Base-by-base conservation (phyloP, 257 asterid species). In the Forsythia suspensa region DNA sequence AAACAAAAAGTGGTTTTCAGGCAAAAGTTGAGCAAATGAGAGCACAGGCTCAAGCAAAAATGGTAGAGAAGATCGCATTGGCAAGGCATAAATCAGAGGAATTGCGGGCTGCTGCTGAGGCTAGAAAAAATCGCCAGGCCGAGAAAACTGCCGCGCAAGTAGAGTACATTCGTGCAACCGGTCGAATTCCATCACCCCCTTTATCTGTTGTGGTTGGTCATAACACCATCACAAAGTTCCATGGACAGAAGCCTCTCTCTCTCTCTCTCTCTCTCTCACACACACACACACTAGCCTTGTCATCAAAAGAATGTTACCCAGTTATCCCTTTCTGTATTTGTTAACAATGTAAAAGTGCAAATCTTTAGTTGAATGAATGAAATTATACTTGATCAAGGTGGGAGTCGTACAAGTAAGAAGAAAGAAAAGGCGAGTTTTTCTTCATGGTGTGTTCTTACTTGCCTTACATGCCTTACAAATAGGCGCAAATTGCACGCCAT, bases 1-100 rank as follows among this genome's bases (percentile, higher is more conserved):
- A 43, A 67, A 43, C 20, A 18, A 15, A 29, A 76, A 29, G 3
- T 21, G 71, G 29, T 9, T 34, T 83, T 65, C 84, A 87, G 91
- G 87, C 86, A 34, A 89, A 84, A 82, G 89, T 92, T 52, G 99
- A 96, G 80, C 93, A 94, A 88, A 85, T 92, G 92, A 89, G 86
- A 85, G 95, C 96, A 46, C 94, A 91, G 37, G 95, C 97, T 55
- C 94, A 92, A 78, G 97, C 96, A 42, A 91, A 92, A 83, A 92
- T 94, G 95, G 91, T 84, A 77, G 91, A 92, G 93, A 93, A 92
- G 88, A 83, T 94, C 5, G 97, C 98, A 66, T 55, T 90, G 93
- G 92, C 97, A 29, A 92, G 95, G 82, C 98, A 91, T 77, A 94
- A 79, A 76, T 89, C 96, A n/a, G 99, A 91, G 84, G 93, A 91